Conservation (phyloP, 129 eudicot species). For the Artemisia argyi region DNA sequence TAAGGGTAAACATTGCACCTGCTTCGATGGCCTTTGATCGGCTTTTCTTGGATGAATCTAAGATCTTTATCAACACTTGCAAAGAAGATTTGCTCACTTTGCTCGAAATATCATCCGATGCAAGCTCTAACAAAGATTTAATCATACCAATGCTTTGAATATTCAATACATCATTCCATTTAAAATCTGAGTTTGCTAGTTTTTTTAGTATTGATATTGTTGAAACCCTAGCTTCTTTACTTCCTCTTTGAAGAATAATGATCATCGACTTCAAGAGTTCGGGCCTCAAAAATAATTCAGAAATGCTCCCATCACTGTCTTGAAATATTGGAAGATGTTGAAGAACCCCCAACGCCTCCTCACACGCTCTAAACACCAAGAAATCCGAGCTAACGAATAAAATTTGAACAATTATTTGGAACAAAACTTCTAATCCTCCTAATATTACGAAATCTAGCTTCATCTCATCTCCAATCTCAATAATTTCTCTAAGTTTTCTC, state of each 20-base stretch:
- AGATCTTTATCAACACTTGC: constrained; percentile 41
- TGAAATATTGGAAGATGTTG: constrained; percentile 35
- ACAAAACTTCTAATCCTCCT: constrained; percentile 65
- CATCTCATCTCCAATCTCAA: constrained; percentile 52
- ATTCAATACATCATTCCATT: constrained; percentile 44
- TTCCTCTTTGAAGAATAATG: constrained; percentile 68
- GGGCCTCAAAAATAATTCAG: constrained; percentile 44
- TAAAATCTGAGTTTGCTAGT: constrained; percentile 41
- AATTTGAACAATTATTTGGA: constrained; percentile 50
- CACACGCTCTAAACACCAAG: constrained; percentile 64
- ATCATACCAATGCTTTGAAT: constrained; percentile 68
- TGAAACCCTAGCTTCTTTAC: constrained; percentile 61
- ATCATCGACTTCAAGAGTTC: constrained; percentile 60
- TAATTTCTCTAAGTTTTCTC: constrained; percentile 48
- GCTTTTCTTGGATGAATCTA: constrained; percentile 48
- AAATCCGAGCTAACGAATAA: constrained; percentile 61
- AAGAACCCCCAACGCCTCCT: constrained; percentile 69
- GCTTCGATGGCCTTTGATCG: constrained; percentile 63
- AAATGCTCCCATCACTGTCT: constrained; percentile 42
- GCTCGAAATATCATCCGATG: constrained; percentile 57
- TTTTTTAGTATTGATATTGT: constrained; percentile 53
- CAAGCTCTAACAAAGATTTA: constrained; percentile 67
- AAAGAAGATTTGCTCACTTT: constrained; percentile 67
- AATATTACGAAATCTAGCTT: constrained; percentile 49
- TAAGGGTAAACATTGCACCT: constrained; percentile 50